Conservation (phyloP, 1,139 yeast genomes). For the Citeromyces hawaiiensis region DNA sequence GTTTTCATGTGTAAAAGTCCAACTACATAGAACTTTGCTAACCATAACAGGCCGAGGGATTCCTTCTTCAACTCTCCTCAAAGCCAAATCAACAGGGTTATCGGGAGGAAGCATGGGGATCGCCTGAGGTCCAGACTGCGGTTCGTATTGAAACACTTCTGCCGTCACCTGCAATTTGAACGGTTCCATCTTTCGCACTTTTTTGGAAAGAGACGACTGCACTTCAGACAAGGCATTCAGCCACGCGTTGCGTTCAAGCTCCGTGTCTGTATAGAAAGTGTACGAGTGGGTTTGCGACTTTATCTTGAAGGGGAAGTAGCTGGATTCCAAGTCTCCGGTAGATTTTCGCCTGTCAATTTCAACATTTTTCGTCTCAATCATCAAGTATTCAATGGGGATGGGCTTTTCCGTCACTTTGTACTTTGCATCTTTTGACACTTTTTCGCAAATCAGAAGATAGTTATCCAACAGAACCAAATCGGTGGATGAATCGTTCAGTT, state of each 20-base stretch:
- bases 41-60: not conserved
- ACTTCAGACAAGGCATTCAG: not conserved
- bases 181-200: not conserved
- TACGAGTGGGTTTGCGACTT: conserved; percentile 1
- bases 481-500: not conserved
- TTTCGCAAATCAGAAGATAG: conserved; percentile 1
- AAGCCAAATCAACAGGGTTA: not conserved
- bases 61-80: not conserved
- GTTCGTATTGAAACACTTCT: not conserved
- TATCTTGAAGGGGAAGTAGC: not conserved
- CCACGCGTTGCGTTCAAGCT: not conserved
- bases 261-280: conserved; percentile 1
- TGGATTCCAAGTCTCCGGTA: no score
- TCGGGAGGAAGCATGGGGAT: not conserved
- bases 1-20: not conserved
- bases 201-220: not conserved
- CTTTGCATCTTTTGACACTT: not conserved
- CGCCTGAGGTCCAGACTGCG: no score
- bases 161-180: not conserved
- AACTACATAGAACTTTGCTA: not conserved
- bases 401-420: not conserved
- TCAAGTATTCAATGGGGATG: conserved; percentile 1
- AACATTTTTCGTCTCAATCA: not conserved
- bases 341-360: not conserved
- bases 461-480: not conserved